Evolutionary conservation across 768 basidiomycete species (phyloP).

Genomic region (Dictyophora rubrovolvata): DNA sequence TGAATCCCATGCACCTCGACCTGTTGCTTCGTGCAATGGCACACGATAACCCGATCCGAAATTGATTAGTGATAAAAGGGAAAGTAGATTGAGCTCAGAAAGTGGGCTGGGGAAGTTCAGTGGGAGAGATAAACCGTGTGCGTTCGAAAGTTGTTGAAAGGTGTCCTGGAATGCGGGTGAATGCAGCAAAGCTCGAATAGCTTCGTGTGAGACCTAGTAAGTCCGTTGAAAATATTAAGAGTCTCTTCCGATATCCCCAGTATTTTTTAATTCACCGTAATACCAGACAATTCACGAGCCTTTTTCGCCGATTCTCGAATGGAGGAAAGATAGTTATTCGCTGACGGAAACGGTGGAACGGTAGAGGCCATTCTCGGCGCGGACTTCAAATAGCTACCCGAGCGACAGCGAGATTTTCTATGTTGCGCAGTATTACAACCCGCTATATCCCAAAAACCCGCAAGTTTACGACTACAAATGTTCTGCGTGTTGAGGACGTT

Average conservation of each 20-base stretch:
- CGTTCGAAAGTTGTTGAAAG: slow-evolving; percentile 47
- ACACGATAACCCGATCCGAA: slow-evolving; percentile 76
- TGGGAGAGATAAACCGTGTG: slow-evolving; percentile 68
- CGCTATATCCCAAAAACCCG: too few species aligned
- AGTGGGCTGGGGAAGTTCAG: slow-evolving; percentile 64
- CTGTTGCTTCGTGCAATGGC: slow-evolving; percentile 59
- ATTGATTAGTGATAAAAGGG: slow-evolving; percentile 68
- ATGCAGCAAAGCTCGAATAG: slow-evolving; percentile 50
- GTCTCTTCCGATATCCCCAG: background rate
- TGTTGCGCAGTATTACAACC: too few species aligned
- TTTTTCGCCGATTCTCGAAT: slow-evolving; percentile 44
- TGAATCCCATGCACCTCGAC: slow-evolving; percentile 76
- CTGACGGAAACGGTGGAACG: slow-evolving; percentile 30
- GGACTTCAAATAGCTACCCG: background rate
- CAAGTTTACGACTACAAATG: too few species aligned
- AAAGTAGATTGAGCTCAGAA: slow-evolving; percentile 76
- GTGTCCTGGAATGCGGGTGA: slow-evolving; percentile 56
- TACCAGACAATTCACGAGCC: slow-evolving; percentile 35
- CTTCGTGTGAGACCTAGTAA: slow-evolving; percentile 43
- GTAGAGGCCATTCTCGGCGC: background rate
- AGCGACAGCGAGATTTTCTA: too few species aligned
- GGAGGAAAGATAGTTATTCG: slow-evolving; percentile 37
- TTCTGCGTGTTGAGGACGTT: slow-evolving; percentile 28
- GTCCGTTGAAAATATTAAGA: background rate
- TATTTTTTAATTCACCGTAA: slow-evolving; percentile 37